phyloP scores from a whole-genome alignment of 169 alveolate genomes.

The Eimeria acervulina region DNA sequence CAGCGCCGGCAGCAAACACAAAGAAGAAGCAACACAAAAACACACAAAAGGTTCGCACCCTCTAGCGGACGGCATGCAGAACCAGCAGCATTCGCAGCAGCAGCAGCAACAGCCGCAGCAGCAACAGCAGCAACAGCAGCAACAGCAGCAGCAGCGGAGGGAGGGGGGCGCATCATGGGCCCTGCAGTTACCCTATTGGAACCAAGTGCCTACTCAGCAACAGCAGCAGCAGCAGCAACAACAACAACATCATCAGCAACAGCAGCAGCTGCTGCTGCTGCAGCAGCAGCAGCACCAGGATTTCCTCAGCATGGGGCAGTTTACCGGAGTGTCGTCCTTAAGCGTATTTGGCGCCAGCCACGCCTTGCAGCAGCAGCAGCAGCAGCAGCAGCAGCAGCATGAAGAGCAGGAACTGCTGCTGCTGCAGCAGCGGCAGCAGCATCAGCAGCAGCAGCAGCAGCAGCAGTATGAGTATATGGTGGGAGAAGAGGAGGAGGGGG shows the following conservation, averaged over 20 bases:
- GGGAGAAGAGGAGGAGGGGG: neutral
- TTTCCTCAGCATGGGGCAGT: no score
- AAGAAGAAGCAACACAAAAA: neutral
- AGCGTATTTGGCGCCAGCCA: no score
- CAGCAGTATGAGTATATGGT: neutral
- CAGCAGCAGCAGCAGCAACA: no score
- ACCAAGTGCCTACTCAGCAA: neutral
- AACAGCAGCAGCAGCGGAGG: conserved; percentile 6
- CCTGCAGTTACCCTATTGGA: neutral
- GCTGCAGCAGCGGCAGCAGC: conserved; percentile 44
- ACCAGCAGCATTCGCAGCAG: conserved; percentile 18
- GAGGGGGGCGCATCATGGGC: neutral
- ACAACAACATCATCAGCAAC: no score
- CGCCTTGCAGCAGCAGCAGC: conserved; percentile 19
- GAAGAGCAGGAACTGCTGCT: neutral
- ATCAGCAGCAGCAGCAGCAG: conserved; percentile 47
- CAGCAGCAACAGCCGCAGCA: conserved; percentile 19
- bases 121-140: conserved; percentile 19
- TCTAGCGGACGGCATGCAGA: neutral
- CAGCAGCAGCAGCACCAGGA: no score
- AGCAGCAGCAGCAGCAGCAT: neutral
- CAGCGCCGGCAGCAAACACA: neutral
- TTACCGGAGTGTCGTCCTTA: no score
- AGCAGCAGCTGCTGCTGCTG: no score
- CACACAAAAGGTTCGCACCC: neutral